A percentile compares a stretch with the other conserved stretches of the same genome.
Conservation (phyloP, 805 yeast genomes). For the Cyberlindnera galapagoensis region DNA sequence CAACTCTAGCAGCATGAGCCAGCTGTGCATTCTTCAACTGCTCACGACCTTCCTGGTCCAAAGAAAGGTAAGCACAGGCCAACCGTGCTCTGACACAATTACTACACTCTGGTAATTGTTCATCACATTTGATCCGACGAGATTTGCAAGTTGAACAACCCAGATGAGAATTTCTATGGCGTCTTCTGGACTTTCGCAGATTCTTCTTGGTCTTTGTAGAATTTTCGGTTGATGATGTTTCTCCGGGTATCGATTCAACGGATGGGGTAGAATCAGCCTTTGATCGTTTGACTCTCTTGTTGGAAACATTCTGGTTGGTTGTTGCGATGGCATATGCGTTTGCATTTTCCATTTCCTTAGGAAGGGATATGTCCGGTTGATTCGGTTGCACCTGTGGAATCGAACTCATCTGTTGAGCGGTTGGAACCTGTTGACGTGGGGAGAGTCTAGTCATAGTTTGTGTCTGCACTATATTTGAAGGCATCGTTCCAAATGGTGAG, state of each 20-base stretch:
- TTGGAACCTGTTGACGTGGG: too few relatives aligned
- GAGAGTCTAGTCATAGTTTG: too few relatives aligned
- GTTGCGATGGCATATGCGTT: slow-evolving; percentile 31
- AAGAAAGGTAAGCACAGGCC: slow-evolving; percentile 40
- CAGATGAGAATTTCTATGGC: slow-evolving; percentile 61
- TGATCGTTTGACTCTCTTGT: not conserved
- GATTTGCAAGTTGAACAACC: slow-evolving; percentile 71
- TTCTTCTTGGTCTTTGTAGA: slow-evolving; percentile 12
- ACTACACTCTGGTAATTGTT: slow-evolving; percentile 49
- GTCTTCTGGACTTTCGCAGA: slow-evolving; percentile 35
- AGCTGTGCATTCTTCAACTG: slow-evolving; percentile 45
- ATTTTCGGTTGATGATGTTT: not conserved
- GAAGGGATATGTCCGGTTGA: slow-evolving; percentile 3
- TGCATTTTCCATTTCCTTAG: too few relatives aligned
- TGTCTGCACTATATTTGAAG: too few relatives aligned
- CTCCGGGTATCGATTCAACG: not conserved
- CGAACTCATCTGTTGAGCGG: too few relatives aligned
- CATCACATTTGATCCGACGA: slow-evolving; percentile 62
- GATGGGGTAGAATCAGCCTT: not conserved
- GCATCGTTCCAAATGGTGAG: too few relatives aligned
- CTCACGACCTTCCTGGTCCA: slow-evolving; percentile 43
- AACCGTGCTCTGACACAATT: slow-evolving; percentile 45
- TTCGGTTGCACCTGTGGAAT: slow-evolving; percentile 11
- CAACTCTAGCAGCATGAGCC: slow-evolving; percentile 31
- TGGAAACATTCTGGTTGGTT: slow-evolving; percentile 5